These are phyloP conservation scores for Aegilops speltoides DNA, from an alignment of 176 grass and related monocot species.

Conservation along the genomic window DNA sequence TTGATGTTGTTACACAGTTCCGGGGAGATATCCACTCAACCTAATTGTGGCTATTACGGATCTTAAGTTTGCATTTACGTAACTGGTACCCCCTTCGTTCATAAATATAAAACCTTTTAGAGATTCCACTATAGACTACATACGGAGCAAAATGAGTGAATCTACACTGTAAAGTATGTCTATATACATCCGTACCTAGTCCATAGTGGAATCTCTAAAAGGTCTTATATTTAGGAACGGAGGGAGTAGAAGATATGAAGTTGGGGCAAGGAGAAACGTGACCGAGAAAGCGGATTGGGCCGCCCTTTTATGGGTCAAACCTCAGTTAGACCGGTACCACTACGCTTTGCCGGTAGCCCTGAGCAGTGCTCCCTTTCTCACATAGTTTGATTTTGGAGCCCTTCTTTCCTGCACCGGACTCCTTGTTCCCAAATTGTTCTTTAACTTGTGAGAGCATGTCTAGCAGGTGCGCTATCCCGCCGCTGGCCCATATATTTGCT, in stretches of 20 bases:
- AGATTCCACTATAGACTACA: too few relatives aligned
- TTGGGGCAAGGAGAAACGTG: not conserved
- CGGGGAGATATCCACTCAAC: not conserved
- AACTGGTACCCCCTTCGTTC: too few relatives aligned
- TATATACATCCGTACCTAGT: too few relatives aligned
- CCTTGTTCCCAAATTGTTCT: not conserved
- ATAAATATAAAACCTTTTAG: too few relatives aligned
- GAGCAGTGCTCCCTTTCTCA: not conserved
- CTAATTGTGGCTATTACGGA: not conserved
- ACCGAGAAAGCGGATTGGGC: not conserved
- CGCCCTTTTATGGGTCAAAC: constrained; percentile 1
- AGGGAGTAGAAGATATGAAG: not conserved
- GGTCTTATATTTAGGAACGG: too few relatives aligned
- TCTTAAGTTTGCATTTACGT: not conserved
- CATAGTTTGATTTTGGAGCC: not conserved
- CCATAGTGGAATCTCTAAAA: too few relatives aligned
- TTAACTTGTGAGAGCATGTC: not conserved
- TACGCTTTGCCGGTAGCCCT: not conserved
- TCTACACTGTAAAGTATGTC: too few relatives aligned
- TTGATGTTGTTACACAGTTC: constrained; percentile 2
- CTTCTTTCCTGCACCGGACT: not conserved
- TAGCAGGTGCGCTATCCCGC: too few relatives aligned
- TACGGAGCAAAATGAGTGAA: too few relatives aligned
- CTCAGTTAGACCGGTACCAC: not conserved
- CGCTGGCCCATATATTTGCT: too few relatives aligned